Percentiles rank a stretch among this genome's conserved stretches.
These are phyloP conservation scores for Pseudogymnoascus sp. DNA, from an alignment of 2,329 filamentous ascomycete genomes.

Conservation along the genomic window DNA sequence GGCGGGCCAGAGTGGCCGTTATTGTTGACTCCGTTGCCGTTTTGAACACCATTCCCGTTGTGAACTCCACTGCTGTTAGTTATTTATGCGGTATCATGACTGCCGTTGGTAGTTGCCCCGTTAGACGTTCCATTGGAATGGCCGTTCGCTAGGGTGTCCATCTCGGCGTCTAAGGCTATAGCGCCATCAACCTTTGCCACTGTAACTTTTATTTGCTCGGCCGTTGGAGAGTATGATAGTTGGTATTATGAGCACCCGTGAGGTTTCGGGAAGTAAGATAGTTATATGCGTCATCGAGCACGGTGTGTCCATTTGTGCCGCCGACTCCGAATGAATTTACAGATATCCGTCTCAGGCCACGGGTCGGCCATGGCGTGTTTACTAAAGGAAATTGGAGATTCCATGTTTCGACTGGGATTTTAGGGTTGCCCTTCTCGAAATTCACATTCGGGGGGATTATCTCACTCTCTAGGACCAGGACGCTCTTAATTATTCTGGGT, in stretches of 20 bases:
- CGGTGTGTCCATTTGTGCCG: conserved; percentile 39
- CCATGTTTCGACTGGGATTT: conserved; percentile 3
- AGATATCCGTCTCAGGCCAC: conserved; percentile 11
- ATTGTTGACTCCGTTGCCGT: neutral
- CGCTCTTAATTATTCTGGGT: conserved; percentile 17
- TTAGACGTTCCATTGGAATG: neutral
- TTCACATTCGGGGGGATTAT: conserved; percentile 25
- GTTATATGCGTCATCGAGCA: conserved; percentile 17
- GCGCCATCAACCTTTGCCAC: neutral
- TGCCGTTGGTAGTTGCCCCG: neutral
- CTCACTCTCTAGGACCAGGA: conserved; percentile 25
- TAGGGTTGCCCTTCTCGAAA: conserved; percentile 25
- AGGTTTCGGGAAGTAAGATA: neutral
- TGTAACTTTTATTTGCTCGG: neutral
- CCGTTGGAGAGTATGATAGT: neutral
- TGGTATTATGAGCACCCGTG: neutral
- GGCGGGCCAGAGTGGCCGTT: neutral
- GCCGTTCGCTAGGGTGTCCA: neutral
- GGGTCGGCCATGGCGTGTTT: neutral
- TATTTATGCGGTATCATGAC: neutral
- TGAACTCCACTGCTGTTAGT: neutral
- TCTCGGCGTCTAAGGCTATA: neutral
- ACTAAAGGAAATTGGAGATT: neutral
- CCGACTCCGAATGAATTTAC: conserved; percentile 34
- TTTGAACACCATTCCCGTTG: neutral